A percentile compares a stretch with the other conserved stretches of the same genome.
phyloP scores from a whole-genome alignment of 2,329 filamentous ascomycete genomes.

The Aspergillus sojae region DNA sequence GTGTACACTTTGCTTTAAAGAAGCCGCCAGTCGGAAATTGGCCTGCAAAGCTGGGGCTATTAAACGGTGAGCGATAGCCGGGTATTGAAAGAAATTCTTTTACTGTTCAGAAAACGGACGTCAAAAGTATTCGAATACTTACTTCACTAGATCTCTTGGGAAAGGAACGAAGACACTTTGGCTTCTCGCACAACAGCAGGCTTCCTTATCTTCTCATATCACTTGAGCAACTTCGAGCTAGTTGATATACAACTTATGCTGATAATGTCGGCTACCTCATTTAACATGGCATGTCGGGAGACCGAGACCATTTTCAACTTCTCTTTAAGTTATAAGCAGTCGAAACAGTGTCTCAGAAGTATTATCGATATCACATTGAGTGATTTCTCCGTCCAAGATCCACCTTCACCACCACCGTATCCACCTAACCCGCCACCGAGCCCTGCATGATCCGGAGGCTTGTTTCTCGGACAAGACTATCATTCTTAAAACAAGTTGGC shows the following conservation, averaged over 20 bases:
- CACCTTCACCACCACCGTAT: constrained; percentile 36
- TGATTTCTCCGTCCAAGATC: constrained; percentile 23
- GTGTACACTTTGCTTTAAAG: constrained; percentile 21
- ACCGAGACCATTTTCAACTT: not conserved
- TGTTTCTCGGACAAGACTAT: not conserved
- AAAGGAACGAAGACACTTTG: not conserved
- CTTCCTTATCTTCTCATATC: not conserved
- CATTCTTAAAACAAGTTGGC: not conserved
- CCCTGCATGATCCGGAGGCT: constrained; percentile 29
- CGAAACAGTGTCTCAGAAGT: not conserved
- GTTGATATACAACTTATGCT: not conserved
- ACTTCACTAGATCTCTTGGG: not conserved
- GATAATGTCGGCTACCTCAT: not conserved
- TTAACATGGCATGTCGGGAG: not conserved
- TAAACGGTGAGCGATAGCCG: constrained; percentile 17
- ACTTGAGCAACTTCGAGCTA: not conserved
- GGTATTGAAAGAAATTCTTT: not conserved
- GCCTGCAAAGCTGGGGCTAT: constrained; percentile 11
- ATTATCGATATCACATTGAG: not conserved
- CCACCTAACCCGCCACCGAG: constrained; percentile 46
- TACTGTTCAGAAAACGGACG: not conserved
- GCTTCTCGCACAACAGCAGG: not conserved
- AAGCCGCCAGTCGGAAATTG: not conserved
- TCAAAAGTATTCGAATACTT: not conserved
- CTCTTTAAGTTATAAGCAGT: not conserved